These are phyloP conservation scores for Diaporthe sp. DNA, from an alignment of 2,329 filamentous ascomycete genomes.

Conservation along the genomic window DNA sequence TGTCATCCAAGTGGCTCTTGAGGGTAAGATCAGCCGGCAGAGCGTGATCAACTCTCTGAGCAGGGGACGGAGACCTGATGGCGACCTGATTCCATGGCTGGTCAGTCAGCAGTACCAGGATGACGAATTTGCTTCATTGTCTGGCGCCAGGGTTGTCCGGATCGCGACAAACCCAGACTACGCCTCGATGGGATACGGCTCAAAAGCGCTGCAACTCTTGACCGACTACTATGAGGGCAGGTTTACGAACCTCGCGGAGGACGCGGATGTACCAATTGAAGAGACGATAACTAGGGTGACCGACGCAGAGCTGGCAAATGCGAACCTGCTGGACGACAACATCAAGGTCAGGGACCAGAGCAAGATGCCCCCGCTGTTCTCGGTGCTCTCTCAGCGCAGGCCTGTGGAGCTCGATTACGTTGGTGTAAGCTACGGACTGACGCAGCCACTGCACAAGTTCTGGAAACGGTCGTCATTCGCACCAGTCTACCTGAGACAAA, in stretches of 20 bases:
- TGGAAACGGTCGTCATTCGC: slow-evolving; percentile 92
- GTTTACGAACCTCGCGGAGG: slow-evolving; percentile 86
- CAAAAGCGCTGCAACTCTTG: slow-evolving; percentile 87
- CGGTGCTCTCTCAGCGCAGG: slow-evolving; percentile 85
- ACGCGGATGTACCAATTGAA: slow-evolving; percentile 63
- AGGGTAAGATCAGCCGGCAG: slow-evolving; percentile 93
- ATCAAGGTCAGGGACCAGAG: slow-evolving; percentile 91
- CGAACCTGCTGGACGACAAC: slow-evolving; percentile 85
- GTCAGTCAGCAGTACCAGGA: slow-evolving; percentile 99
- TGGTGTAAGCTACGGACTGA: slow-evolving; percentile 95
- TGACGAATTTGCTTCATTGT: slow-evolving; percentile 93
- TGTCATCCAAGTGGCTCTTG: slow-evolving; percentile 92
- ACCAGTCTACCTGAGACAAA: slow-evolving; percentile 93
- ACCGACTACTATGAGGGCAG: slow-evolving; percentile 96
- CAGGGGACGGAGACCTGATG: slow-evolving; percentile 87
- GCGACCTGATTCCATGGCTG: slow-evolving; percentile 97
- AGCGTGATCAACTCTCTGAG: slow-evolving; percentile 92
- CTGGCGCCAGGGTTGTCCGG: slow-evolving; percentile 90
- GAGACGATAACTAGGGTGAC: slow-evolving; percentile 82
- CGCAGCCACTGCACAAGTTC: slow-evolving; percentile 89
- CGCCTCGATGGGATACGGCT: slow-evolving; percentile 91
- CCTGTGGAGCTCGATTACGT: slow-evolving; percentile 89
- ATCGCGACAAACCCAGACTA: slow-evolving; percentile 98
- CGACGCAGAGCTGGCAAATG: slow-evolving; percentile 82
- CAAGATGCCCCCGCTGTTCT: slow-evolving; percentile 93